phyloP scores from a whole-genome alignment of 148 eudicot genomes.

The Amaranthus hypochondriacus region DNA sequence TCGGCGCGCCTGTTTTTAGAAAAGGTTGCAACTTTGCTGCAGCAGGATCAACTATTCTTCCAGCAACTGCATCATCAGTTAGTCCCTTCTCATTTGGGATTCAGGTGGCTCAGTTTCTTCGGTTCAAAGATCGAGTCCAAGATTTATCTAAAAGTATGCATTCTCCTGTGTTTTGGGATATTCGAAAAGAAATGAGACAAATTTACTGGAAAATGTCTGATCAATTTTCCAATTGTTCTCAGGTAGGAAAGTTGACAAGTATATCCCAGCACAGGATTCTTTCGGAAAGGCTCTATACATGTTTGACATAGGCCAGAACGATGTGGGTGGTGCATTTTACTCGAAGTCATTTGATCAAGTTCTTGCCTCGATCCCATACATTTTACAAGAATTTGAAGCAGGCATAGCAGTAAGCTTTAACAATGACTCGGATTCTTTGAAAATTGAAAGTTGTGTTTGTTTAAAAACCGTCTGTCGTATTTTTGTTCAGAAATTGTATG shows the following conservation, averaged over 20 bases:
- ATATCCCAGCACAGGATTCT: conserved; percentile 59
- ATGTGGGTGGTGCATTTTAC: conserved; percentile 80
- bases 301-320: conserved; percentile 97
- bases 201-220: not conserved
- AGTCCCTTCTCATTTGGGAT: conserved; percentile 91
- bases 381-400: conserved; percentile 70
- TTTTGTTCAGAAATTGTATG: conserved; percentile 52
- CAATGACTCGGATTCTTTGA: not conserved
- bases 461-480: not conserved
- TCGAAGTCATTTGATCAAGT: conserved; percentile 79
- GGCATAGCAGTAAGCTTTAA: conserved; percentile 49
- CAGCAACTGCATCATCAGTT: conserved; percentile 60
- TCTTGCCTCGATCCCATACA: conserved; percentile 67
- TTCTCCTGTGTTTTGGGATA: not conserved
- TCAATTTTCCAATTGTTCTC: conserved; percentile 16
- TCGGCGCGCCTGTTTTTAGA: conserved; percentile 59
- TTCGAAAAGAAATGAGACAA: not conserved
- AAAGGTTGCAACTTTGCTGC: conserved; percentile 85
- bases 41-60: conserved; percentile 80
- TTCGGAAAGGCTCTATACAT: conserved; percentile 75
- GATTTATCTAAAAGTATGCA: conserved; percentile 55
- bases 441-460: not conserved
- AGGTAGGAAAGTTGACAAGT: conserved; percentile 66
- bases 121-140: conserved; percentile 66
- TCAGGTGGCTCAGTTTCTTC: conserved; percentile 79